phyloP scores from a whole-genome alignment of 2,329 filamentous ascomycete species.

The Leptographium galeiforme region DNA sequence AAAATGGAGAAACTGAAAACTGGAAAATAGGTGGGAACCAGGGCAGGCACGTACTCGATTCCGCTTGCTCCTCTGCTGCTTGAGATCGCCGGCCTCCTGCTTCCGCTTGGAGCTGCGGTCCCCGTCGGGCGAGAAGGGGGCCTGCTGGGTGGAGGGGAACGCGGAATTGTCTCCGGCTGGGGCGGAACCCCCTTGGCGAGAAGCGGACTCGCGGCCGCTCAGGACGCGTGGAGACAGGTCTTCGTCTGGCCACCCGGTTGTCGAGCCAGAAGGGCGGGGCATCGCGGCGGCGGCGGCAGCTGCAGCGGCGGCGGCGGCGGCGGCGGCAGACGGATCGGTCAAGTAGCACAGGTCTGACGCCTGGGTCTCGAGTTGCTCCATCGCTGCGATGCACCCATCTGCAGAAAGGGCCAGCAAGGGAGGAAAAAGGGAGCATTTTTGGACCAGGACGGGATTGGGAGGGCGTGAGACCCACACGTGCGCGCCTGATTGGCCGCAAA shows the following conservation, averaged over 20 bases:
- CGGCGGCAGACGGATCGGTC: slow-evolving; percentile 22
- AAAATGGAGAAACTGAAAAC: not conserved
- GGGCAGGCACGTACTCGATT: slow-evolving; percentile 36
- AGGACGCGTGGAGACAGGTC: slow-evolving; percentile 6
- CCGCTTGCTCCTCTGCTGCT: slow-evolving; percentile 46
- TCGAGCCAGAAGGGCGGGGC: no score
- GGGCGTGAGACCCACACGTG: not conserved
- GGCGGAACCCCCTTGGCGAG: slow-evolving; percentile 17
- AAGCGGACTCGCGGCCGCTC: not conserved
- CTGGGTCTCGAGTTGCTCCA: slow-evolving; percentile 43
- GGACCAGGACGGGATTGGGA: not conserved
- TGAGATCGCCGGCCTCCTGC: slow-evolving; percentile 26
- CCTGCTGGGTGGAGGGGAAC: slow-evolving; percentile 8
- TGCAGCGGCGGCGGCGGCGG: slow-evolving; percentile 6
- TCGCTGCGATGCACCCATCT: slow-evolving; percentile 22
- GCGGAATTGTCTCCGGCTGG: slow-evolving; percentile 37
- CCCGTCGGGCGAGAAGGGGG: slow-evolving; percentile 5
- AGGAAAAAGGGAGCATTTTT: not conserved
- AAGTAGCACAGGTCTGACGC: slow-evolving; percentile 40
- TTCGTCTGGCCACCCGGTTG: not conserved
- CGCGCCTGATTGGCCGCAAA: not conserved
- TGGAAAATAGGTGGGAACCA: not conserved
- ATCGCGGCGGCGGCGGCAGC: no score
- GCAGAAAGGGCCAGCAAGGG: no score
- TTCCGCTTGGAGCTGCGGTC: slow-evolving; percentile 18